Evolutionary conservation across 352 stramenopile genomes (phyloP).

Genomic region (Globisporangium megalacanthum): DNA sequence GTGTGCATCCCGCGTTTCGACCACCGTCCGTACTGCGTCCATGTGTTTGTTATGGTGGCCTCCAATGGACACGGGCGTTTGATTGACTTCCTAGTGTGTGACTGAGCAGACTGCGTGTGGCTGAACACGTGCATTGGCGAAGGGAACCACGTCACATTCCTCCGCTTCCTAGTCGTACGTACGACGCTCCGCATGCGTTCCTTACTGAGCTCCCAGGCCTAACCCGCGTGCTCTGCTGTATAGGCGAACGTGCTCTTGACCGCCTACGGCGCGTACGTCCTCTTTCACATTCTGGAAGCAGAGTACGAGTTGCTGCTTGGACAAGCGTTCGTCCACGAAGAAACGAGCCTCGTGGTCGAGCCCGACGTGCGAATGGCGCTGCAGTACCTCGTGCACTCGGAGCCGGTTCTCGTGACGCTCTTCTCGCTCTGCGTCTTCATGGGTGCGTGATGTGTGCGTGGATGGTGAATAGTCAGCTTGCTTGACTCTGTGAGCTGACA

Average conservation of each 20-base stretch:
- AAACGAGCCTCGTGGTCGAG: conserved; percentile 25
- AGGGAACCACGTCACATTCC: conserved; percentile 47
- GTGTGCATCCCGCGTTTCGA: conserved; percentile 60
- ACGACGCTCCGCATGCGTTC: background rate
- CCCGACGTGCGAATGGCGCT: conserved; percentile 35
- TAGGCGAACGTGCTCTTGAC: conserved; percentile 50
- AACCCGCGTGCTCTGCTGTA: background rate
- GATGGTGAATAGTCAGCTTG: background rate
- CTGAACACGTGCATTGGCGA: conserved; percentile 66
- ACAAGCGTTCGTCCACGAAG: conserved; percentile 40
- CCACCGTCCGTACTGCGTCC: conserved; percentile 29
- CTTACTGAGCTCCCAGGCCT: too few species aligned
- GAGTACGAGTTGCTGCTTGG: conserved; percentile 33
- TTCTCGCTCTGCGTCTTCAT: conserved; percentile 45
- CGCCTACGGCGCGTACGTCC: conserved; percentile 43
- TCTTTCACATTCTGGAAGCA: conserved; percentile 36
- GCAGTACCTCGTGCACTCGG: conserved; percentile 43
- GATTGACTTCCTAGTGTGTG: too few species aligned
- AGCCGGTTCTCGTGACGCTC: conserved; percentile 33
- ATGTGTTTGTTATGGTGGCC: too few species aligned
- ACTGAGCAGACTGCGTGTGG: conserved; percentile 39
- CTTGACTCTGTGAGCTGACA: background rate
- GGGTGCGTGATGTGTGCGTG: conserved; percentile 31
- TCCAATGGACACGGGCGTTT: too few species aligned
- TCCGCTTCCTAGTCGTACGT: conserved; percentile 47